Base-by-base conservation (phyloP, 2,329 filamentous ascomycete species). In the Curvularia verruculosa region DNA sequence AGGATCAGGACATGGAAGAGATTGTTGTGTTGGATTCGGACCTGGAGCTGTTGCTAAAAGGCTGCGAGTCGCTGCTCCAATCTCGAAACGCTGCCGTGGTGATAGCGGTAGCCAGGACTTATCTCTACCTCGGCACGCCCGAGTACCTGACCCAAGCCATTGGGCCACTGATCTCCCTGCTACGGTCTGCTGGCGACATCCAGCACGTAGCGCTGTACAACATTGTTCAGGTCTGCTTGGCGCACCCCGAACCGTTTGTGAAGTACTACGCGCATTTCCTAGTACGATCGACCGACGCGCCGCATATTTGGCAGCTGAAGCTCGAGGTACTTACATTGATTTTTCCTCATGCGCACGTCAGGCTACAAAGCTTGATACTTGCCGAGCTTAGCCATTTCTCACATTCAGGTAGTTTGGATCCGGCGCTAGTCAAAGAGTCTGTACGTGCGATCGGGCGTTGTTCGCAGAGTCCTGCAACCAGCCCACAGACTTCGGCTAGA, bases 301-400 rank as follows among this genome's bases (percentile, higher is more conserved):
- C 89, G 13, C 85, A 91, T 19, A 89, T 96, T 19, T 96, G 92
- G 91, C 88, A 89, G 60, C 83, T 98, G 37, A 99, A 99, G 77
- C 83, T 99, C 24, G 96, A 99, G 75, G 81, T 96, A 3, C 81
- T 98, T 53, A 94, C 95, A 0, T 83, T 99, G 59, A 88, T 98
- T 64, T 99, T 98, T 68, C 92, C 94, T 0, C 85, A 96, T 71
- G 88, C 88, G 63, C 87, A 88, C 5, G 75, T 85, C 9, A 88
- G 91, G 57, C 81, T 90, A 57, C 96, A 96, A 75, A 90, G 90
- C 54, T 83, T 99, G 6, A 91, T 98, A 44, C 83, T 99, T 49
- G 93, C 90, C 64, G 95, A 99, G 73, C 83, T 99, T 5, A 93
- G 96, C 70, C 94, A 98, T 78, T 98, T 98, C 15, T 93, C 96